Percentiles rank a stretch among this genome's conserved stretches.
phyloP scores from a whole-genome alignment of 495 filamentous ascomycete genomes.

The Antarctomyces pellizariae region DNA sequence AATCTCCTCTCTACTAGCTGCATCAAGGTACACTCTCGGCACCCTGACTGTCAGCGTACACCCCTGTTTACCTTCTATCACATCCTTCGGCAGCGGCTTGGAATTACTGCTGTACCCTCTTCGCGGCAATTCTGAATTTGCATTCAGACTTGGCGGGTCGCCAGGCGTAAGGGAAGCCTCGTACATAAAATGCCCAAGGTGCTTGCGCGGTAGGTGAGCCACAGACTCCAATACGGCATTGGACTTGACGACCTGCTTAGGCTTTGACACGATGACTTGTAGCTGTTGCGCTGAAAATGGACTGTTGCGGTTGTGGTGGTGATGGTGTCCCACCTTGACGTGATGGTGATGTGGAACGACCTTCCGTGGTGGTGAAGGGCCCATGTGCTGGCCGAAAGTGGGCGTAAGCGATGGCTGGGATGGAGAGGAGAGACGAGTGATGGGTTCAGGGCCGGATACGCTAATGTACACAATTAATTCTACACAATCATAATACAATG shows the following conservation, averaged over 20 bases:
- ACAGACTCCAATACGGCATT: constrained; percentile 46
- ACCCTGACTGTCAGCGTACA: constrained; percentile 78
- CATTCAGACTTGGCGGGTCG: no score
- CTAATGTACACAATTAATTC: constrained; percentile 1
- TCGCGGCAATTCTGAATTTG: constrained; percentile 22
- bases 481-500: not conserved
- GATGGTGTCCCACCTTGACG: constrained; percentile 32
- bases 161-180: constrained; percentile 30
- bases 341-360: constrained; percentile 10
- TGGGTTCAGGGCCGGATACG: constrained; percentile 10
- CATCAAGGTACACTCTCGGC: constrained; percentile 49
- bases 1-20: constrained; percentile 52
- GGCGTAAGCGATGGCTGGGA: constrained; percentile 5
- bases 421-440: no score
- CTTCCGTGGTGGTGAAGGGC: no score
- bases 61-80: constrained; percentile 71
- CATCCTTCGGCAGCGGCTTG: constrained; percentile 44
- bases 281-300: constrained; percentile 15
- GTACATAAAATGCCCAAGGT: constrained; percentile 42
- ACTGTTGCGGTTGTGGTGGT: constrained; percentile 37
- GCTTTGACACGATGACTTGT: constrained; percentile 27
- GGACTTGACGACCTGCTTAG: constrained; percentile 35
- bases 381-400: constrained; percentile 4
- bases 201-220: constrained; percentile 43
- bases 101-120: constrained; percentile 46